Base-by-base conservation (phyloP, 768 basidiomycete species). In the Kwoniella sp. region DNA sequence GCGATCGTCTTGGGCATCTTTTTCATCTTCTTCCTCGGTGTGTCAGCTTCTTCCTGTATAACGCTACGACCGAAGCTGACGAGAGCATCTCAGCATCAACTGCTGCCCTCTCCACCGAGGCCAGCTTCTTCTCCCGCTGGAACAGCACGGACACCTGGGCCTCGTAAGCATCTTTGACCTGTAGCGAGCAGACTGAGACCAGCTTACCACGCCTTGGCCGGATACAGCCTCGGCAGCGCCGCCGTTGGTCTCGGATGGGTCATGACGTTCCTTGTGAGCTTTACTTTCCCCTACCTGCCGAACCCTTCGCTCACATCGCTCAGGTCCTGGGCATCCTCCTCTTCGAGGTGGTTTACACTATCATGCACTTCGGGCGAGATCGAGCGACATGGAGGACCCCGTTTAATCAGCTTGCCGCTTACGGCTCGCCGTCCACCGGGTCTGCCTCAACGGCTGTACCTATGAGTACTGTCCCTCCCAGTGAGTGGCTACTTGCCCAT, bases 1-100 rank as follows among this genome's bases (percentile, higher is more conserved):
- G 85, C 77, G 23, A 85, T 80, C 14, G 68, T 89, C 46, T 57
- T 88, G 45, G 77, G 79, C 12, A 71, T 89, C 31, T 68, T 84
- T 34, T 67, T 86, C 50, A 56, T 89, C 44, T 82, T 78, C 76
- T 75, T 65, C 20, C 60, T 84, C 34, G 59, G 56, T 57, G 39
- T 47, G 56, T 49, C 17, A 10, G 9, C 10, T 10, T 27, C 33
- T n/a, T 7, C 29, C 15, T 23, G 15, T 43, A 17, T 20, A 27
- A 11, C 10, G n/a, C 32, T n/a, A n/a, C n/a, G 19, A 22, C 15
- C 15, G 19, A 36, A 36, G 15, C 34, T 36, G 19, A 7, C n/a
- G 9, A 9, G 32, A 33, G 9, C 7, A 41, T 41, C 14, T 11
- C 25, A 41, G 65, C 62, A 19, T 36, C 42, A 9, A 50, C 52